Evolutionary conservation across 306 rosid species (phyloP).

Genomic region (Prunus salicina): DNA sequence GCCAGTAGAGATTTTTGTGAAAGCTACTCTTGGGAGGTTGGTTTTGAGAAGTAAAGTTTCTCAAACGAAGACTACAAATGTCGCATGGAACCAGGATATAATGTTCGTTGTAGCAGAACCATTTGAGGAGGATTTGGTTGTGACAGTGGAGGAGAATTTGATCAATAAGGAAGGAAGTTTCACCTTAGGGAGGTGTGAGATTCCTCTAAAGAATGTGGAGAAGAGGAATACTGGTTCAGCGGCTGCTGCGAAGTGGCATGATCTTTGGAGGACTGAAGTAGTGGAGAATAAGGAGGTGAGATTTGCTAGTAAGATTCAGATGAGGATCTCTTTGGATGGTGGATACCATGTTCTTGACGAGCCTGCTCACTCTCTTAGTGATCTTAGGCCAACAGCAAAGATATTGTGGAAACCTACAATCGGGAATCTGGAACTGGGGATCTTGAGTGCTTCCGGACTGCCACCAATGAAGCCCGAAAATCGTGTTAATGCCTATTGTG

Average conservation of each 20-base stretch:
- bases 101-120: slow-evolving; percentile 14
- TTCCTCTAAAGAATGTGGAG: background rate
- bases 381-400: slow-evolving; percentile 10
- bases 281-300: background rate
- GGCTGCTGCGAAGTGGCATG: background rate
- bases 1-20: background rate
- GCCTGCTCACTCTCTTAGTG: background rate
- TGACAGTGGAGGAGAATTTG: background rate
- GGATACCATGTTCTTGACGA: slow-evolving; percentile 15
- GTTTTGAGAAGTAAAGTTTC: background rate
- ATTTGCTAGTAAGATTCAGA: slow-evolving; percentile 6
- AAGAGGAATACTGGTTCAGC: background rate
- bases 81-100: slow-evolving; percentile 6
- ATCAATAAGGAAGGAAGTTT: background rate
- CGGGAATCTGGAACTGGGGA: background rate
- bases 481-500: slow-evolving; percentile 36
- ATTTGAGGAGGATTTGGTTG: background rate
- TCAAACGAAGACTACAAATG: background rate
- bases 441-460: slow-evolving; percentile 5
- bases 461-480: background rate
- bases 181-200: background rate
- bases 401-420: background rate
- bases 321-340: slow-evolving; percentile 13
- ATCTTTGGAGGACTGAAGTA: background rate
- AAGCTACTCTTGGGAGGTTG: background rate